Evolutionary conservation across 2,329 filamentous ascomycete species (phyloP), one percentile per base, ranked within the genome.

Genomic region (Curvularia eragrostidis): DNA sequence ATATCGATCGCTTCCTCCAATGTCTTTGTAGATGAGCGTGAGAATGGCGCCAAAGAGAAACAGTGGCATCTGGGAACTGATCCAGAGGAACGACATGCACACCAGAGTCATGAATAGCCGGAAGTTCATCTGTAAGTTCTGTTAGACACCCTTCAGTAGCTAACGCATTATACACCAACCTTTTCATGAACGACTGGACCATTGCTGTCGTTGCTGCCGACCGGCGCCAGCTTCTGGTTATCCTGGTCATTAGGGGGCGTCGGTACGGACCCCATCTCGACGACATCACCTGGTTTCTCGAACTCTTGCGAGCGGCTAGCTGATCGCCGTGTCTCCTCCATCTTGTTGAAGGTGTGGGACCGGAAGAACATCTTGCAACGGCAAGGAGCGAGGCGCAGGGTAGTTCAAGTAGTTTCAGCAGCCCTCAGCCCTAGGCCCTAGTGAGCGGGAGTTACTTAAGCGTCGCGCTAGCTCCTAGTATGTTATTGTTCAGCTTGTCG

Each of bases 71-170:
- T 87, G 85, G 52, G 81, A 84, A 28, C 84, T 84, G 48, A 84
- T 85, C 85, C 85, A 87, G 21, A 87, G 74, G 54, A 88, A 85
- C 5, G 83, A 83, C 83, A 86, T 86, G 57, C 84, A 84, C 13
- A 83, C 65, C 46, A 87, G 77, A 52, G 80, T 81, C 82, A 85
- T 83, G 64, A 84, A 79, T 3, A 82, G 77, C 28, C 69, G 84
- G 77, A 41, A 36, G 43, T 66, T 69, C 65, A 69, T 68, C 63
- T 69, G 34, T 7, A 54, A 42, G 18, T 38, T 51, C 41, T 47
- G 28, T 39, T 19, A 19, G 48, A 15, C 26, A 7, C 7, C 1
- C 3, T 32, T 19, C 21, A 1, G 24, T 10, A 12, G 23, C 2
- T 7, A 19, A 24, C 5, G 26, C 9, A 10, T 13, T 10, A 9